Conservation (phyloP, 768 basidiomycete genomes). For the Butyriboletus loyo region DNA sequence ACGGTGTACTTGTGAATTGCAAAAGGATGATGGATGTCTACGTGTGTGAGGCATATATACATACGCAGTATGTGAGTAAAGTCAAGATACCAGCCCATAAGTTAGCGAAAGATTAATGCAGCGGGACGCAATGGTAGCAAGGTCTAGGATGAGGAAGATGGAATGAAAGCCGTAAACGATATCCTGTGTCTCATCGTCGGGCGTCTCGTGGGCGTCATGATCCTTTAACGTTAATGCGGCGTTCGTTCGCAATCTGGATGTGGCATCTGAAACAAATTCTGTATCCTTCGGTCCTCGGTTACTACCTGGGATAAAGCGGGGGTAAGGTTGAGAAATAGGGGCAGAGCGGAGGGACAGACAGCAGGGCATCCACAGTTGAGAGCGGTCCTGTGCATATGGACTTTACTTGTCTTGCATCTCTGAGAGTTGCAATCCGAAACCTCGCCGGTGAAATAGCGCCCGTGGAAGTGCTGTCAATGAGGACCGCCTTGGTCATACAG, state of each 20-base stretch:
- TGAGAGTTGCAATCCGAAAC: slow-evolving; percentile 30
- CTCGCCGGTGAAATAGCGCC: slow-evolving; percentile 36
- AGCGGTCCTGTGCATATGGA: slow-evolving; percentile 36
- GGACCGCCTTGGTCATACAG: slow-evolving; percentile 1
- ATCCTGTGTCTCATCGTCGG: not conserved
- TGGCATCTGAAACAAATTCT: slow-evolving; percentile 34
- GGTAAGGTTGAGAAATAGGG: slow-evolving; percentile 13
- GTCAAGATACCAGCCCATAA: slow-evolving; percentile 11
- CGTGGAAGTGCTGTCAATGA: slow-evolving; percentile 33
- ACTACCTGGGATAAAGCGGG: slow-evolving; percentile 22
- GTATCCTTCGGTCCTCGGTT: slow-evolving; percentile 36
- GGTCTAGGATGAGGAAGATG: slow-evolving; percentile 14
- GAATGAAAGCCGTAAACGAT: not conserved
- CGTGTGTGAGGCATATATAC: slow-evolving; percentile 6
- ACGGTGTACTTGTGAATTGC: not conserved
- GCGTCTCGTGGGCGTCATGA: not conserved
- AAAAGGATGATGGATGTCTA: not conserved
- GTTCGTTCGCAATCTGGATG: slow-evolving; percentile 32
- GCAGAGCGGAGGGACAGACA: slow-evolving; percentile 16
- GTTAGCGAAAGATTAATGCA: slow-evolving; percentile 14
- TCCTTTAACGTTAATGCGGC: slow-evolving; percentile 18
- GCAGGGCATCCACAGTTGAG: slow-evolving; percentile 31
- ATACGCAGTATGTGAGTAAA: slow-evolving; percentile 14
- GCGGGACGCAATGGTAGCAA: slow-evolving; percentile 4
- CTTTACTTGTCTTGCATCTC: slow-evolving; percentile 33